Percentiles rank a stretch among this genome's conserved stretches.
phyloP scores from a whole-genome alignment of 192 early-diverging fungal species.

The Coemansia sp. region DNA sequence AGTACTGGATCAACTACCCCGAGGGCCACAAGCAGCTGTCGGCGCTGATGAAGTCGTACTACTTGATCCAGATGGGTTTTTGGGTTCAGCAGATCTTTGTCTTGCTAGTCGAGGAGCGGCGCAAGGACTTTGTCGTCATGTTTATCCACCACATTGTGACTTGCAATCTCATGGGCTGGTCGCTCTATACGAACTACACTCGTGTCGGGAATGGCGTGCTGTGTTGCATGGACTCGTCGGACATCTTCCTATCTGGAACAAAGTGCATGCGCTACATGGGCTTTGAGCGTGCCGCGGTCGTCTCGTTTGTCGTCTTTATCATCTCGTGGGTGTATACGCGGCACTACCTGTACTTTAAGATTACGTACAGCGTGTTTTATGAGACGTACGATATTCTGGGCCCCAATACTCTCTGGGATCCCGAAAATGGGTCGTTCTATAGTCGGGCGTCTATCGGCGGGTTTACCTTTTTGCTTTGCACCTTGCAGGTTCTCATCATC shows the following conservation, averaged over 20 bases:
- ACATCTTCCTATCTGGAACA: slow-evolving; percentile 73
- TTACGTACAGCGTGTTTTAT: slow-evolving; percentile 58
- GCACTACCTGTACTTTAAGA: slow-evolving; percentile 68
- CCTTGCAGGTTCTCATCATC: slow-evolving; percentile 61
- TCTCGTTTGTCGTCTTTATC: slow-evolving; percentile 66
- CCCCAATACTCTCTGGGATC: slow-evolving; percentile 21
- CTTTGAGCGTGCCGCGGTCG: slow-evolving; percentile 57
- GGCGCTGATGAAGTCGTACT: slow-evolving; percentile 66
- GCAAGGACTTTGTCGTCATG: slow-evolving; percentile 75
- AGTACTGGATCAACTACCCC: slow-evolving; percentile 73
- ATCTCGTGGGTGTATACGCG: slow-evolving; percentile 75
- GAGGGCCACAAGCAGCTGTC: slow-evolving; percentile 58
- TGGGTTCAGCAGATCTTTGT: slow-evolving; percentile 81
- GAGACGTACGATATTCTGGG: slow-evolving; percentile 40
- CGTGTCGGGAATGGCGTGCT: slow-evolving; percentile 80
- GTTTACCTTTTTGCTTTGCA: slow-evolving; percentile 34
- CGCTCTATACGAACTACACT: slow-evolving; percentile 68
- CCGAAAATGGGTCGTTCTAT: slow-evolving; percentile 29
- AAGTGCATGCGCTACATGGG: slow-evolving; percentile 77
- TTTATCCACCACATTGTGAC: slow-evolving; percentile 77
- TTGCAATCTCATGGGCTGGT: slow-evolving; percentile 61
- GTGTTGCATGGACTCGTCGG: slow-evolving; percentile 75
- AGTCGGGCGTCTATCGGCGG: slow-evolving; percentile 9
- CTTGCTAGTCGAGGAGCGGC: slow-evolving; percentile 67
- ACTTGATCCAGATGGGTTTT: slow-evolving; percentile 72